Conservation (phyloP, 176 grass and related monocot genomes). For the Coix lacrymajobi region DNA sequence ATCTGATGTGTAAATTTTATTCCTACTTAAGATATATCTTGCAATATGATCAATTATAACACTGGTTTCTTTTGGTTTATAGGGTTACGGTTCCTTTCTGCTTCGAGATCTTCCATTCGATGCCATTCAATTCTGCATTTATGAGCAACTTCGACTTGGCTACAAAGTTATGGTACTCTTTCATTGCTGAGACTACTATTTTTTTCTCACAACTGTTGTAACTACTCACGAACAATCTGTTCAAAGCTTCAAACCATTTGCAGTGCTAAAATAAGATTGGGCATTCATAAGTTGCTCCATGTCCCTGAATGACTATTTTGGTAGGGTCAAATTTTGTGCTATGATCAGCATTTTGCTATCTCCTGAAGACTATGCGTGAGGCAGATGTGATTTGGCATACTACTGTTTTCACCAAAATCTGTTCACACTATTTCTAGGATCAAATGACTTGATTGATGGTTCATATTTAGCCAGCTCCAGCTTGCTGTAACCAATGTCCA, state of each 20-base stretch:
- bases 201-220: background rate
- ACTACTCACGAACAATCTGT: background rate
- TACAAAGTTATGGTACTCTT: slow-evolving; percentile 64
- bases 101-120: slow-evolving; percentile 92
- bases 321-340: background rate
- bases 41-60: background rate
- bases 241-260: background rate
- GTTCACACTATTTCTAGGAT: background rate
- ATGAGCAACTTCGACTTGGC: slow-evolving; percentile 93
- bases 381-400: background rate
- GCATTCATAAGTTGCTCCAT: background rate
- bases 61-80: slow-evolving; percentile 14
- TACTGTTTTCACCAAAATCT: background rate
- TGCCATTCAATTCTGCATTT: slow-evolving; percentile 92
- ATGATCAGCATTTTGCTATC: background rate
- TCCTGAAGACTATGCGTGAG: background rate
- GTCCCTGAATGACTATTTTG: background rate
- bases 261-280: background rate
- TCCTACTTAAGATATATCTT: background rate
- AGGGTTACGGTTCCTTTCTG: slow-evolving; percentile 95
- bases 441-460: background rate
- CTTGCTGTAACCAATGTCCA: background rate
- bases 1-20: background rate
- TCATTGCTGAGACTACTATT: background rate
- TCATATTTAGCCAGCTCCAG: too few species aligned